Evolutionary conservation across 768 basidiomycete genomes (phyloP), one percentile per base, ranked within the genome.

Genomic region (Suillus ampliporus): DNA sequence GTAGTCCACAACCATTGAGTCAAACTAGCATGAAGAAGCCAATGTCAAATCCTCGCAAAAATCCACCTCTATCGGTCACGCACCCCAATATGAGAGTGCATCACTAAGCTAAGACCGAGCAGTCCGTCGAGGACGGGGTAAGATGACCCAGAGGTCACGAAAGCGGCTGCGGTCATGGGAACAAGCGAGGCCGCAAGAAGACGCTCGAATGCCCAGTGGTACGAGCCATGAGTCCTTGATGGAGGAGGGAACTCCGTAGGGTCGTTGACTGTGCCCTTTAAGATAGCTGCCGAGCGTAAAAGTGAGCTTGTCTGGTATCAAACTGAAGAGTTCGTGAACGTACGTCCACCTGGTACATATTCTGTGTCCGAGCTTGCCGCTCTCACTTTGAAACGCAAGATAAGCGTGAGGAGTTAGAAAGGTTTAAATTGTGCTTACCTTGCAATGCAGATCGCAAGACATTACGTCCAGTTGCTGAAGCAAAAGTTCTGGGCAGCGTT

Each of bases 31-130:
- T 35, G n/a, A 3, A 41, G 38, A 26, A 8, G 11, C 67, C 5
- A 68, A 26, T 28, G 37, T 34, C 17, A 40, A 21, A 53, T 9
- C 11, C n/a, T 11, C 4, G 51, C 5, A n/a, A 15, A 37, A 38
- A 9, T 14, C 14, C 11, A 5, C 7, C 21, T 8, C 26, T 21
- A 5, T 21, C n/a, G 31, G 58, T 53, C 13, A 86, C 88, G 51
- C 71, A 94, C 96, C 60, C 96, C 97, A 65, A 99, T 92, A 74
- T 99, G 96, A 77, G 90, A 93, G 81, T 99, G 97, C 74, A 98
- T 88, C 66, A 99, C 85, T 71, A 99, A 83, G 57, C 89, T 89
- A 64, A 95, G 82, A 17, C 90, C 95, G 58, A 99, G 85, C 57
- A 99, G 71, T 51, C 94, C 97, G 71, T 99, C 97, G 51, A 98